Conservation (phyloP, 768 basidiomycete genomes). For the Thelephora ganbajun region DNA sequence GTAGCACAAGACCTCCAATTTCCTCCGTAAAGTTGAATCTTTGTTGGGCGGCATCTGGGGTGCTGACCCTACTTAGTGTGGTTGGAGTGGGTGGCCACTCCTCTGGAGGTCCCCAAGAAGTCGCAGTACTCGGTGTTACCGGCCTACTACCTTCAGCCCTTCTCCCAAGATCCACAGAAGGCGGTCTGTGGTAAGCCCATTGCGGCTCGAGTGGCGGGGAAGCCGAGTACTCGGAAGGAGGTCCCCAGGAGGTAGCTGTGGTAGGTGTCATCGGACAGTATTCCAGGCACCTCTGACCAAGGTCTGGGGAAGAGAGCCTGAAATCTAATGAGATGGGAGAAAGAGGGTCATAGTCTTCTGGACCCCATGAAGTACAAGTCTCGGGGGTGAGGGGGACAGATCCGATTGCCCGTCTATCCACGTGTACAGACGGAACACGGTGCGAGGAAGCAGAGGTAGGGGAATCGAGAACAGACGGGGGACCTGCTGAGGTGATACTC, state of each 20-base stretch:
- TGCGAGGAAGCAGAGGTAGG: conserved; percentile 24
- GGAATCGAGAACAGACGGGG: conserved; percentile 27
- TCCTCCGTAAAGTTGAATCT: not conserved
- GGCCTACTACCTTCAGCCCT: conserved; percentile 25
- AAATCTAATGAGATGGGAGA: conserved; percentile 21
- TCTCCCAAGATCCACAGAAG: conserved; percentile 27
- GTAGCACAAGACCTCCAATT: not conserved
- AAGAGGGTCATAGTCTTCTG: conserved; percentile 27
- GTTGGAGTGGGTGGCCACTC: conserved; percentile 25
- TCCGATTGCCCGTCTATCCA: conserved; percentile 37
- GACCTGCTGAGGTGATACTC: conserved; percentile 60
- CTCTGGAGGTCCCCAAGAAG: conserved; percentile 34
- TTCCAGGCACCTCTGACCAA: conserved; percentile 41
- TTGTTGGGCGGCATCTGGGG: conserved; percentile 22
- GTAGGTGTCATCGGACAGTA: conserved; percentile 33
- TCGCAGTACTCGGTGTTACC: conserved; percentile 28
- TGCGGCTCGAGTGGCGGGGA: conserved; percentile 12
- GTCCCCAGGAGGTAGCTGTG: conserved; percentile 36
- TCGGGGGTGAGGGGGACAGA: conserved; percentile 43
- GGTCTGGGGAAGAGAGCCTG: conserved; percentile 41
- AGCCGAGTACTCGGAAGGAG: conserved; percentile 22
- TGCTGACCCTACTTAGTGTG: conserved; percentile 21
- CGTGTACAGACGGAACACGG: conserved; percentile 37
- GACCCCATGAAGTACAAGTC: conserved; percentile 40
- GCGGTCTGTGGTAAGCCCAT: conserved; percentile 11